A percentile compares a stretch with the other conserved stretches of the same genome.
Conservation (phyloP, 129 eudicot genomes). For the Pseudognaphalium luteoalbum region DNA sequence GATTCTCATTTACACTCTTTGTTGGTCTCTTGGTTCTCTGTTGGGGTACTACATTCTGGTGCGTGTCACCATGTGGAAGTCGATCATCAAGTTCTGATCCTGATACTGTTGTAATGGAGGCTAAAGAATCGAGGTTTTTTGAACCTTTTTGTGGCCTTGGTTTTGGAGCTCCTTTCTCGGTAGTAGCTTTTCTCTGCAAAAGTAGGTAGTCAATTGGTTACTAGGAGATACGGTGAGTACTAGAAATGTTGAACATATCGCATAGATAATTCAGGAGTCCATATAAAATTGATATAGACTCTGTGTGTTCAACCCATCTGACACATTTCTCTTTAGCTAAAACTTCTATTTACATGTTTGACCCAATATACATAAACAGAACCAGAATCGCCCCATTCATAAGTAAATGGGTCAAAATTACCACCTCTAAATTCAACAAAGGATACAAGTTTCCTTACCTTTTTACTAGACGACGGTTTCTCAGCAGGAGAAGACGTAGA, state of each 20-base stretch:
- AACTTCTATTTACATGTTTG: neutral
- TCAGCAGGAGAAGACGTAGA: slow-evolving; percentile 51
- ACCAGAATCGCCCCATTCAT: neutral
- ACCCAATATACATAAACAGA: neutral
- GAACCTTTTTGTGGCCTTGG: slow-evolving; percentile 51
- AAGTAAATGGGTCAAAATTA: neutral
- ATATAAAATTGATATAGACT: neutral
- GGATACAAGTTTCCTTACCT: slow-evolving; percentile 43
- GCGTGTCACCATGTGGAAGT: slow-evolving; percentile 24
- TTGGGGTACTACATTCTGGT: slow-evolving; percentile 52
- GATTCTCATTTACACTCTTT: slow-evolving; percentile 83
- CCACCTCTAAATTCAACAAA: neutral
- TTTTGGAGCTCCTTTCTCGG: slow-evolving; percentile 55
- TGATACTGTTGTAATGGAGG: slow-evolving; percentile 31
- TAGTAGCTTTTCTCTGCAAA: slow-evolving; percentile 56
- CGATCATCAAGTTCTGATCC: slow-evolving; percentile 51
- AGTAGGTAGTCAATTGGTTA: neutral
- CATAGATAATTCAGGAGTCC: neutral
- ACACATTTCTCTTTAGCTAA: neutral
- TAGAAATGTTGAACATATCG: neutral
- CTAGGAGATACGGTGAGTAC: neutral
- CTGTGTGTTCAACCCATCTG: no score
- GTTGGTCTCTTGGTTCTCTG: slow-evolving; percentile 69
- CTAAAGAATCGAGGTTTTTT: slow-evolving; percentile 37
- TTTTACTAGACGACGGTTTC: slow-evolving; percentile 58